Evolutionary conservation across 306 rosid genomes (phyloP).

Genomic region (Hylodesmum podocarpum): DNA sequence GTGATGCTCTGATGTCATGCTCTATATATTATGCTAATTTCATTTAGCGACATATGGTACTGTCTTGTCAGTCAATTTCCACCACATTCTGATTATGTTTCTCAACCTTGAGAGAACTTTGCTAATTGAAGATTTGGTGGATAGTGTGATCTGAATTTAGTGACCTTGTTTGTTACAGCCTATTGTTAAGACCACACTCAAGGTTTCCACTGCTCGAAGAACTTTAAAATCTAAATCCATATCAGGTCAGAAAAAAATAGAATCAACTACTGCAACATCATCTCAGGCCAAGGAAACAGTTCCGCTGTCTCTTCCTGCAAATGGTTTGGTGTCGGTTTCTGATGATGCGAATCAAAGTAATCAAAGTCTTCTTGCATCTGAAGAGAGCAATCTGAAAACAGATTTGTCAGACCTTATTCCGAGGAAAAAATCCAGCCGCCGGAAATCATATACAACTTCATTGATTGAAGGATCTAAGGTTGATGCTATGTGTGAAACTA

Average conservation of each 20-base stretch:
- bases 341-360: slow-evolving; percentile 28
- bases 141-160: slow-evolving; percentile 6
- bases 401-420: slow-evolving; percentile 33
- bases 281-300: slow-evolving; percentile 46
- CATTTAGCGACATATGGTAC: slow-evolving; percentile 3
- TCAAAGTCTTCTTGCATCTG: slow-evolving; percentile 44
- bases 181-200: slow-evolving; percentile 47
- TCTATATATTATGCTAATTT: neutral
- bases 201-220: slow-evolving; percentile 40
- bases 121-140: neutral
- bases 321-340: slow-evolving; percentile 17
- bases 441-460: slow-evolving; percentile 75
- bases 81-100: slow-evolving; percentile 17
- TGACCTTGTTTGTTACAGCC: slow-evolving; percentile 48
- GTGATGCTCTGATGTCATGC: neutral
- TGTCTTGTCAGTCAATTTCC: neutral
- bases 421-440: slow-evolving; percentile 52
- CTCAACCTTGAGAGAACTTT: neutral
- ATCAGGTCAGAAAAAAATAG: slow-evolving; percentile 36
- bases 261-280: slow-evolving; percentile 39
- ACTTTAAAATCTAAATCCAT: slow-evolving; percentile 46
- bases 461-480: slow-evolving; percentile 80
- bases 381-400: slow-evolving; percentile 35
- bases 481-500: slow-evolving; percentile 18
- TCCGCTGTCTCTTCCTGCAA: slow-evolving; percentile 40